Evolutionary conservation across 805 yeast genomes (phyloP).

Genomic region (Brettanomyces bruxellensis): DNA sequence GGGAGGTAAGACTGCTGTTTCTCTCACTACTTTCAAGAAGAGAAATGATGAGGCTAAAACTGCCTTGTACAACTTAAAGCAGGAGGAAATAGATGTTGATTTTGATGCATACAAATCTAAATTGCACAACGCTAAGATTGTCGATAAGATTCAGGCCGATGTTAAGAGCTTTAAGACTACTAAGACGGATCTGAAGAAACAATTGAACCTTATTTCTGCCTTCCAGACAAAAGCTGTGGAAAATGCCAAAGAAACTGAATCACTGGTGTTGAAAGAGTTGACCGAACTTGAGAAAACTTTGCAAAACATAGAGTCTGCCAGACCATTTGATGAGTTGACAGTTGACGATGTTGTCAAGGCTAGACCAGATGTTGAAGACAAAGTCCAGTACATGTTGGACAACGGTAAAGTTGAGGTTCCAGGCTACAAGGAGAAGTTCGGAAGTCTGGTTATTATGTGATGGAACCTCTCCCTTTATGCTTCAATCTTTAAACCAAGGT

Average conservation of each 20-base stretch:
- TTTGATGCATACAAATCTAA: slow-evolving; percentile 70
- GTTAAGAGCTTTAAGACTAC: slow-evolving; percentile 72
- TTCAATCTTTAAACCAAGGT: too few relatives aligned
- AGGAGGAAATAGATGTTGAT: slow-evolving; percentile 72
- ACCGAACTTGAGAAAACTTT: slow-evolving; percentile 79
- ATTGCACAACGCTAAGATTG: slow-evolving; percentile 73
- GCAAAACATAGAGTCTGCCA: slow-evolving; percentile 89
- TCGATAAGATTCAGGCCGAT: slow-evolving; percentile 72
- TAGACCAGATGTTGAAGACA: slow-evolving; percentile 94
- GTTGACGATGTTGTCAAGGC: slow-evolving; percentile 92
- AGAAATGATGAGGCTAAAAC: slow-evolving; percentile 97
- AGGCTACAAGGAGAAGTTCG: slow-evolving; percentile 97
- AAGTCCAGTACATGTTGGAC: slow-evolving; percentile 89
- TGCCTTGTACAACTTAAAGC: slow-evolving; percentile 58
- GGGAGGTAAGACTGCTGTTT: slow-evolving; percentile 84
- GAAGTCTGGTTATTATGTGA: slow-evolving; percentile 90
- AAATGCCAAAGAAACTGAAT: slow-evolving; percentile 90
- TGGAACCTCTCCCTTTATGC: slow-evolving; percentile 8
- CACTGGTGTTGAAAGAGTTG: slow-evolving; percentile 79
- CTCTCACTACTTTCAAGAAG: slow-evolving; percentile 86
- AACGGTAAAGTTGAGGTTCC: slow-evolving; percentile 98
- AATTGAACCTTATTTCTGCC: slow-evolving; percentile 82
- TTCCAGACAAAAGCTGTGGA: slow-evolving; percentile 93
- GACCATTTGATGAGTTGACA: slow-evolving; percentile 96
- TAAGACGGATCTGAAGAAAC: slow-evolving; percentile 79